phyloP scores from a whole-genome alignment of 139 green algal species.

The Deuterostichococcus epilithicus region DNA sequence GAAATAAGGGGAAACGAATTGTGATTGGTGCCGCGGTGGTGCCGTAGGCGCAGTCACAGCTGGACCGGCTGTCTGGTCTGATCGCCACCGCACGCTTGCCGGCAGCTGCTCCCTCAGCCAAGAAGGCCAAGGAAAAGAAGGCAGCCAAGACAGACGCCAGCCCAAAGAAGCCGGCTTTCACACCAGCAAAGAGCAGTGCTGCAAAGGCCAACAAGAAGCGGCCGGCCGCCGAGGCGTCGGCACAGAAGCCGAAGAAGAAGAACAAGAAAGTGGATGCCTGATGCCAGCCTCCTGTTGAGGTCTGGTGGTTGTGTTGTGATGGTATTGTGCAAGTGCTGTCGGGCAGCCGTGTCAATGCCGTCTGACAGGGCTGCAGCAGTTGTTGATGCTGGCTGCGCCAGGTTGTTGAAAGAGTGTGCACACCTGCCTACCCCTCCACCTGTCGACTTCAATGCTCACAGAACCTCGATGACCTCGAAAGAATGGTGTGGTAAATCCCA shows the following conservation, averaged over 20 bases:
- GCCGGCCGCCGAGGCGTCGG: background rate
- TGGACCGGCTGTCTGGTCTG: background rate
- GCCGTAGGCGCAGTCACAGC: background rate
- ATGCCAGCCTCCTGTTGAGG: too few relatives aligned
- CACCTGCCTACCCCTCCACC: background rate
- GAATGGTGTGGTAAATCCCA: background rate
- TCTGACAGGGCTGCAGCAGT: background rate
- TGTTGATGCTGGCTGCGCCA: background rate
- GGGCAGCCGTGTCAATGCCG: background rate
- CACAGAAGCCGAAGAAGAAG: background rate
- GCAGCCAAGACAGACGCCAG: too few relatives aligned
- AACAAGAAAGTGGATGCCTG: too few relatives aligned
- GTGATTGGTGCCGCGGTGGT: too few relatives aligned
- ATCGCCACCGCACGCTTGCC: background rate
- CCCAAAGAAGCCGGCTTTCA: too few relatives aligned
- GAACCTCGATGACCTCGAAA: background rate
- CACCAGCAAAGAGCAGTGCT: too few relatives aligned
- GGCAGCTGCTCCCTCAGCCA: too few relatives aligned
- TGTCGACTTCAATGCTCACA: background rate
- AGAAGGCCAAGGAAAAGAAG: too few relatives aligned
- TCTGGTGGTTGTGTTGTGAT: background rate
- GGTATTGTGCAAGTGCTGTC: background rate
- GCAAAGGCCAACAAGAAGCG: background rate
- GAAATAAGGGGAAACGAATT: too few relatives aligned
- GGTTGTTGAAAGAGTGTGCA: background rate